Base-by-base conservation (phyloP, 495 filamentous ascomycete genomes). In the Tetracladium marchalianum region DNA sequence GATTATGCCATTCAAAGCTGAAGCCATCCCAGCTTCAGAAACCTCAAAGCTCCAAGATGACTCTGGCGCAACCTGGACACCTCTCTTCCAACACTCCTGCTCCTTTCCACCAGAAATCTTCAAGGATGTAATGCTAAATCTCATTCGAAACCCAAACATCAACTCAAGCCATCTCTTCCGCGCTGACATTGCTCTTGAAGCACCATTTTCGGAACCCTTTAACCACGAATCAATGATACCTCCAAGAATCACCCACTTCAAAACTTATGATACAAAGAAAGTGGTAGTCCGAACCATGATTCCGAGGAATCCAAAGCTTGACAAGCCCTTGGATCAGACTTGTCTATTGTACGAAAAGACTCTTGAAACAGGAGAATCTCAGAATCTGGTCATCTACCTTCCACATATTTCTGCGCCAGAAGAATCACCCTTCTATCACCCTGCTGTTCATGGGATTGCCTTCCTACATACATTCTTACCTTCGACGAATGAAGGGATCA, bases 391-490 rank as follows among this genome's bases (percentile, higher is more conserved):
- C n/a, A 60, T 92, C 15, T 93, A 90, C 58, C 69, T 84, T 19
- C 85, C 90, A 22, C 89, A 94, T 61, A 73, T 80, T 11, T 55
- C 70, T 18, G 62, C 67, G 0, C 63, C 70, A 9, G 66, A 71
- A 12, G 75, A 83, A 13, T 72, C 89, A 39, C 90, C 90, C 6
- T 94, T 78, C 65, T 97, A 97, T 57, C 87, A 95, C 56, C 90
- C 90, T 5, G 63, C 69, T 45, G 79, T 94, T 4, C 71, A 71
- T 39, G 76, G 75, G 5, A 64, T 93, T 22, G 88, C 83, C 1
- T 87, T 87, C 62, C 63, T 87, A 5, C 83, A 93, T 58, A 70
- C 74, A 40, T 86, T 71, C 62, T 54, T 53, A 43, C 35, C 63
- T 17, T 43, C 56, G 37, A 43, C 56, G 22, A 50, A 55, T 22